Percentiles rank a stretch among this genome's conserved stretches.
phyloP scores from a whole-genome alignment of 441 rosid species.

The Erodium trifolium region DNA sequence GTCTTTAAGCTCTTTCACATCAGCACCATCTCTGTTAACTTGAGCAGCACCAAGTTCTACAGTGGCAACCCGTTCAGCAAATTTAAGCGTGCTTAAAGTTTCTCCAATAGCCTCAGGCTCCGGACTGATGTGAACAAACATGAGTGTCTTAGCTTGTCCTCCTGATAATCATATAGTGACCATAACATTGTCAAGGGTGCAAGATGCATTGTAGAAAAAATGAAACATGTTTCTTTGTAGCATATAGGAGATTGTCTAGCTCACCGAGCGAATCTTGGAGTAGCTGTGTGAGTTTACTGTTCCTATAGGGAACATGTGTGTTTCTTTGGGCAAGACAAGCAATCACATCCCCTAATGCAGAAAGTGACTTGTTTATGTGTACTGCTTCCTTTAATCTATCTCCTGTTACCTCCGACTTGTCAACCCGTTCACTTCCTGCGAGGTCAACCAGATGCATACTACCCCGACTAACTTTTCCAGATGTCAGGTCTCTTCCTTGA shows the following conservation, averaged over 20 bases:
- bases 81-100: slow-evolving; percentile 80
- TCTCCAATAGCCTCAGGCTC: slow-evolving; percentile 72
- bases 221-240: not conserved
- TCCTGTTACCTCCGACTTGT: slow-evolving; percentile 82
- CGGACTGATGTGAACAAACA: slow-evolving; percentile 95
- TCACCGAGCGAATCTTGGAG: slow-evolving; percentile 92
- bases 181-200: not conserved
- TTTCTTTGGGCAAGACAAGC: slow-evolving; percentile 83
- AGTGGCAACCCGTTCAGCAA: slow-evolving; percentile 91
- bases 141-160: slow-evolving; percentile 85
- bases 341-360: slow-evolving; percentile 93
- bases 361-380: slow-evolving; percentile 88
- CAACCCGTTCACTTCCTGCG: slow-evolving; percentile 91
- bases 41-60: slow-evolving; percentile 88
- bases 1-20: slow-evolving; percentile 80
- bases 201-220: not conserved
- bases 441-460: slow-evolving; percentile 87
- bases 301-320: slow-evolving; percentile 83
- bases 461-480: slow-evolving; percentile 57
- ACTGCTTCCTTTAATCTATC: slow-evolving; percentile 86
- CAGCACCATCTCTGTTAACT: slow-evolving; percentile 76
- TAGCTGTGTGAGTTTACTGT: slow-evolving; percentile 96
- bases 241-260: slow-evolving; percentile 5
- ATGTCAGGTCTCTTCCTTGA: slow-evolving; percentile 58
- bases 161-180: slow-evolving; percentile 26